Evolutionary conservation across 2,329 filamentous ascomycete genomes (phyloP).

Genomic region (Bipolaris sorokiniana): DNA sequence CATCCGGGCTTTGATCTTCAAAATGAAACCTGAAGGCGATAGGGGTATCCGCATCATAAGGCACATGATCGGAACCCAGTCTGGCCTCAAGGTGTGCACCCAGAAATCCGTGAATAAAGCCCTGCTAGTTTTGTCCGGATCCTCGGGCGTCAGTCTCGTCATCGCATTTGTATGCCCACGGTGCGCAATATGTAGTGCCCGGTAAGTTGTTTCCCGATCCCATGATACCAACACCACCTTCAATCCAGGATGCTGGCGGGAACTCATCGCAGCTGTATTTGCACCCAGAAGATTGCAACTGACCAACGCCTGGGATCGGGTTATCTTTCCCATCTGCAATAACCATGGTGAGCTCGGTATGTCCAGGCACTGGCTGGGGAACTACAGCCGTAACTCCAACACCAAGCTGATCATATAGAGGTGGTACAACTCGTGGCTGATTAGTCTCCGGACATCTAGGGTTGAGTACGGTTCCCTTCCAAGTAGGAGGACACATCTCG

Average conservation of each 20-base stretch:
- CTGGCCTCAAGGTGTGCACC: background rate
- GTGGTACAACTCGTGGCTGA: constrained; percentile 21
- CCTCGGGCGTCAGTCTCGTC: constrained; percentile 1
- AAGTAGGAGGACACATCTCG: too few relatives aligned
- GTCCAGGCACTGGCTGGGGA: constrained; percentile 1
- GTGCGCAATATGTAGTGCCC: constrained; percentile 11
- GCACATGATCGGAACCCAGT: too few relatives aligned
- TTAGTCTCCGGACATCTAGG: constrained; percentile 15
- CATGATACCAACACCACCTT: constrained; percentile 30
- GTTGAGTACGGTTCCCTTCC: too few relatives aligned
- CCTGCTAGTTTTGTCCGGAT: constrained; percentile 18
- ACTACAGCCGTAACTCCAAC: constrained; percentile 6
- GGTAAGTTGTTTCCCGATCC: too few relatives aligned
- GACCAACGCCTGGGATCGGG: background rate
- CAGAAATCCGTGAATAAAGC: constrained; percentile 5
- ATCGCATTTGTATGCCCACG: background rate
- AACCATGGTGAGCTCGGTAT: background rate
- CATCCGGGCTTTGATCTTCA: background rate
- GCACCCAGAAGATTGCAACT: constrained; percentile 3
- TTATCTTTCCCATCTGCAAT: background rate
- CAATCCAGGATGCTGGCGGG: constrained; percentile 35
- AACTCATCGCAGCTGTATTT: constrained; percentile 43
- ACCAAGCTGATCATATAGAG: background rate
- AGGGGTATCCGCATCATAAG: background rate
- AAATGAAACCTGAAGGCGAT: background rate